A percentile compares a stretch with the other conserved stretches of the same genome.
Conservation (phyloP, 345 rosid species). For the Heritiera fomes region DNA sequence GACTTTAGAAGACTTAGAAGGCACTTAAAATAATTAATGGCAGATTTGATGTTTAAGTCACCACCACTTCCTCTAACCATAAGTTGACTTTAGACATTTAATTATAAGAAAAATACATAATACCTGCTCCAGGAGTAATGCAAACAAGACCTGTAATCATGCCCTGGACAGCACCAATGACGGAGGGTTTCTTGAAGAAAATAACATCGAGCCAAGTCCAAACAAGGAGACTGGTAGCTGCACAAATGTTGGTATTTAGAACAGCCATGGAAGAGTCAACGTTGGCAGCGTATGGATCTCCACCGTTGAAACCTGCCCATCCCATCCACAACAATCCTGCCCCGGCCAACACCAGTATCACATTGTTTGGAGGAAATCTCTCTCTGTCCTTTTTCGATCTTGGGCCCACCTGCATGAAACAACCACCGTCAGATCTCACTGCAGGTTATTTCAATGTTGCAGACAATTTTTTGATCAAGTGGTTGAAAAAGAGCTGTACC, state of each 20-base stretch:
- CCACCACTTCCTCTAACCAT: too few relatives aligned
- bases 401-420: constrained; percentile 45
- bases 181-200: constrained; percentile 53
- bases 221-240: constrained; percentile 52
- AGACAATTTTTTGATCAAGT: too few relatives aligned
- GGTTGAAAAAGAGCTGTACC: too few relatives aligned
- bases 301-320: constrained; percentile 61
- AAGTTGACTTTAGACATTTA: too few relatives aligned
- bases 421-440: not conserved
- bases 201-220: constrained; percentile 64
- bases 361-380: constrained; percentile 51
- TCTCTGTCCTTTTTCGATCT: constrained; percentile 45
- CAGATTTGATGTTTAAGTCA: too few relatives aligned
- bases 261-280: constrained; percentile 51
- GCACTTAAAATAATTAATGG: too few relatives aligned
- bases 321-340: constrained; percentile 60
- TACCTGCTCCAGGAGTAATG: constrained; percentile 58
- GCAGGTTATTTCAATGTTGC: not conserved
- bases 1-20: not conserved
- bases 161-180: constrained; percentile 58
- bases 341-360: constrained; percentile 42
- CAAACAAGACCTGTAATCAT: constrained; percentile 60
- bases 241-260: constrained; percentile 54
- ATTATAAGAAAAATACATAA: too few relatives aligned
- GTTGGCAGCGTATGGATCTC: constrained; percentile 52